phyloP scores from a whole-genome alignment of 2,329 filamentous ascomycete species.

The Fusarium sp. region DNA sequence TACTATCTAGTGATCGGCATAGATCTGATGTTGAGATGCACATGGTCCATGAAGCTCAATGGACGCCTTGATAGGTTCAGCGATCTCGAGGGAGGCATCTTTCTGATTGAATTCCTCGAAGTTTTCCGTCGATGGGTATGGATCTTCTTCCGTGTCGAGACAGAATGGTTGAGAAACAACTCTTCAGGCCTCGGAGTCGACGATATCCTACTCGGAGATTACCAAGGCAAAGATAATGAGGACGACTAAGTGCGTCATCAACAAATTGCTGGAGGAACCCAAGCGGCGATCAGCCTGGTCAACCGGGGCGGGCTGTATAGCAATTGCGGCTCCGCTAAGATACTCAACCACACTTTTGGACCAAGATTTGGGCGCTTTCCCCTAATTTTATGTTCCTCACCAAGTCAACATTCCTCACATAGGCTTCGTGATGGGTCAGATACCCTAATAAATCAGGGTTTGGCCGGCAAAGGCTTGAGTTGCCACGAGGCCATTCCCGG shows the following conservation, averaged over 20 bases:
- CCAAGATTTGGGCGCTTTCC: constrained; percentile 14
- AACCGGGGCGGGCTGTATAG: constrained; percentile 34
- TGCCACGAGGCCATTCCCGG: constrained; percentile 32
- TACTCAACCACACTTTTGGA: constrained; percentile 4
- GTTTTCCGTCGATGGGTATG: constrained; percentile 92
- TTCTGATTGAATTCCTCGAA: constrained; percentile 86
- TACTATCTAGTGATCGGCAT: constrained; percentile 85
- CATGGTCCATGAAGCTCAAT: constrained; percentile 89
- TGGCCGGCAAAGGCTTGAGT: constrained; percentile 15
- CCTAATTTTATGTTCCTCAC: neutral
- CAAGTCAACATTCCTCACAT: constrained; percentile 4
- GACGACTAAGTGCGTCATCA: constrained; percentile 44
- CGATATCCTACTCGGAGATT: constrained; percentile 80
- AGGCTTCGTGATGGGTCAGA: neutral
- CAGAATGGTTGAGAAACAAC: constrained; percentile 80
- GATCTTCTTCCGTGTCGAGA: constrained; percentile 96
- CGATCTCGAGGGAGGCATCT: constrained; percentile 89
- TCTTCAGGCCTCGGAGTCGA: constrained; percentile 65
- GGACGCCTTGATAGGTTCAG: constrained; percentile 84
- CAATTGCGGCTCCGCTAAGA: constrained; percentile 27
- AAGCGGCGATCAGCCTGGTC: constrained; percentile 15
- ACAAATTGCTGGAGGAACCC: neutral
- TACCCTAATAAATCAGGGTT: neutral
- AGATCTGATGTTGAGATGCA: constrained; percentile 85
- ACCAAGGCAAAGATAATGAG: constrained; percentile 66